Conservation (phyloP, 306 rosid genomes). For the Castanopsis chinensis region DNA sequence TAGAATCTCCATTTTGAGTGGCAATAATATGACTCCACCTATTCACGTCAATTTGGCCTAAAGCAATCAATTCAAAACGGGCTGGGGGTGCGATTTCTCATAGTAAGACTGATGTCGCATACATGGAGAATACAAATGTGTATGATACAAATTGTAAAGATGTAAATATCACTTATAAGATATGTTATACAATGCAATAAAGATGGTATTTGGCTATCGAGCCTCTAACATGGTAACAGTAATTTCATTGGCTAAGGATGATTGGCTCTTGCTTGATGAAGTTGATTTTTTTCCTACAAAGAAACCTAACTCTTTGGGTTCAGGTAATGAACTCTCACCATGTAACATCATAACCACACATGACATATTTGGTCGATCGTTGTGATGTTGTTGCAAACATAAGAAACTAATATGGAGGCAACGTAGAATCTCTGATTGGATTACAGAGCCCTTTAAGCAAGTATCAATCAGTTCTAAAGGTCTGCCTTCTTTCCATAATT, state of each 20-base stretch:
- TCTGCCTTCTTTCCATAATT: slow-evolving; percentile 17
- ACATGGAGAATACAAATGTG: too few relatives aligned
- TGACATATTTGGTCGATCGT: slow-evolving; percentile 57
- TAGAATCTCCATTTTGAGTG: too few relatives aligned
- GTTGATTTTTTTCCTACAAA: not conserved
- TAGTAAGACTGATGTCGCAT: too few relatives aligned
- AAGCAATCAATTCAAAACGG: too few relatives aligned
- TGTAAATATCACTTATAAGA: too few relatives aligned
- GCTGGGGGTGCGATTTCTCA: rapidly evolving
- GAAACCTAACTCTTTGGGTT: slow-evolving; percentile 49
- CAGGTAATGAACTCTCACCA: slow-evolving; percentile 34
- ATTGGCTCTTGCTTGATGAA: slow-evolving; percentile 2
- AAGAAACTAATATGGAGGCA: slow-evolving; percentile 55
- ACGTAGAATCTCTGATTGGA: slow-evolving; percentile 12
- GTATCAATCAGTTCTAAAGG: slow-evolving; percentile 26
- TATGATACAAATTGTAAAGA: too few relatives aligned
- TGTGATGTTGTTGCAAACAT: slow-evolving; percentile 45
- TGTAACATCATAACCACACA: slow-evolving; percentile 42
- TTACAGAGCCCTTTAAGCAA: not conserved
- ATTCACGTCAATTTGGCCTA: too few relatives aligned
- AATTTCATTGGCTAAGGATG: too few relatives aligned
- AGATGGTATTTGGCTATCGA: too few relatives aligned
- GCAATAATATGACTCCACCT: too few relatives aligned
- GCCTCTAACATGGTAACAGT: too few relatives aligned
- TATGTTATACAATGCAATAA: too few relatives aligned